These are phyloP conservation scores for Cyclospora cayetanensis DNA, from an alignment of 169 alveolate genomes.

Conservation along the genomic window DNA sequence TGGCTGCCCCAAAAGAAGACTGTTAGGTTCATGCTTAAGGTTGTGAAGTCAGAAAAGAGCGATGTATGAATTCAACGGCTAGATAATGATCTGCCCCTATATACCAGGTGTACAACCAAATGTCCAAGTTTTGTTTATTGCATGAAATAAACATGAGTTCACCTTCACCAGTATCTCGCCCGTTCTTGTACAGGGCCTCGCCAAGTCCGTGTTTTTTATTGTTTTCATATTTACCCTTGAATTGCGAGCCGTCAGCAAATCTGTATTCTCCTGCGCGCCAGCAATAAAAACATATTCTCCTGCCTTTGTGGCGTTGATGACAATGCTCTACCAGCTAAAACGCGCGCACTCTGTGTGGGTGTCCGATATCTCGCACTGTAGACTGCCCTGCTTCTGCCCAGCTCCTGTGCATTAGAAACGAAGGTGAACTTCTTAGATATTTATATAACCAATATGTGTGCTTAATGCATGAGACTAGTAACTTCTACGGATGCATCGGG, in stretches of 20 bases:
- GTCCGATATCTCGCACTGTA: too few species aligned
- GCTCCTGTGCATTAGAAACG: too few species aligned
- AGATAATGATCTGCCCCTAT: background rate
- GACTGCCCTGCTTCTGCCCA: too few species aligned
- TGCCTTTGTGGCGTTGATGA: too few species aligned
- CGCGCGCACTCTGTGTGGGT: too few species aligned
- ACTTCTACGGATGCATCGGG: too few species aligned
- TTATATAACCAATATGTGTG: too few species aligned
- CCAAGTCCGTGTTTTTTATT: constrained; percentile 68
- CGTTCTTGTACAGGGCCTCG: constrained; percentile 31
- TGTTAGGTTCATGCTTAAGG: background rate
- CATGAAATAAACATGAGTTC: background rate
- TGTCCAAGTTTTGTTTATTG: background rate
- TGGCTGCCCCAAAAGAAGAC: background rate
- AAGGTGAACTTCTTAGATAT: too few species aligned
- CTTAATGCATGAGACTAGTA: too few species aligned
- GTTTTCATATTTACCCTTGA: constrained; percentile 60
- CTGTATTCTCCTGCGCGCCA: constrained; percentile 34
- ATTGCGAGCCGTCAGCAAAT: constrained; percentile 45
- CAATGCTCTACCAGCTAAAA: too few species aligned
- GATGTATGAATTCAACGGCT: too few species aligned
- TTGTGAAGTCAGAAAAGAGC: background rate
- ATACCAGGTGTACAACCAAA: background rate
- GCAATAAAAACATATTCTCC: too few species aligned
- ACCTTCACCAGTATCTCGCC: constrained; percentile 42